Conservation (phyloP, 179 eudicot genomes). For the Spinacia oleracea region DNA sequence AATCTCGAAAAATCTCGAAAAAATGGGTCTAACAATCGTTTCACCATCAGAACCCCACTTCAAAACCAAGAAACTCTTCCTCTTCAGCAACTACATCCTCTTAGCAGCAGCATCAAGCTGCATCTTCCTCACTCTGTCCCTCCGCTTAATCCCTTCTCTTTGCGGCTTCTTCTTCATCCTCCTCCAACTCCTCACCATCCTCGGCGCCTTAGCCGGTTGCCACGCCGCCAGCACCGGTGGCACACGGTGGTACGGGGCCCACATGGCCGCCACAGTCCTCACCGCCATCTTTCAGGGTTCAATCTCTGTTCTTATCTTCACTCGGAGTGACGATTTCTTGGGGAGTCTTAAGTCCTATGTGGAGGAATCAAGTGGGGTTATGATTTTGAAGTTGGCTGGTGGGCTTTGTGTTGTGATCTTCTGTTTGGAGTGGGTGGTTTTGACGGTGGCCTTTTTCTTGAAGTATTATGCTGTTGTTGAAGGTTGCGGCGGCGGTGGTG, state of each 20-base stretch:
- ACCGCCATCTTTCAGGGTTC: slow-evolving; percentile 87
- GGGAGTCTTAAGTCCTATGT: slow-evolving; percentile 58
- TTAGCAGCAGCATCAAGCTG: slow-evolving; percentile 59
- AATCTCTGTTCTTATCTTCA: slow-evolving; percentile 60
- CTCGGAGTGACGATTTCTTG: slow-evolving; percentile 51
- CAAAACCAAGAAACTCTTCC: slow-evolving; percentile 50
- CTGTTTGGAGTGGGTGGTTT: slow-evolving; percentile 69
- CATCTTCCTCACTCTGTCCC: slow-evolving; percentile 71
- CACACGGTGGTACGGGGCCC: slow-evolving; percentile 47
- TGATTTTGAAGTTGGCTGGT: slow-evolving; percentile 65
- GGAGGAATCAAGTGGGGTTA: slow-evolving; percentile 56
- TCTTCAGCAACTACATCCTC: slow-evolving; percentile 56
- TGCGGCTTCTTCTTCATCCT: slow-evolving; percentile 55
- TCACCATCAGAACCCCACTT: slow-evolving; percentile 34
- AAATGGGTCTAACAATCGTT: slow-evolving; percentile 32
- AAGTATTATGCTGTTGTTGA: slow-evolving; percentile 58
- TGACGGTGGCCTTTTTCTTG: slow-evolving; percentile 61
- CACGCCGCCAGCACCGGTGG: slow-evolving; percentile 42
- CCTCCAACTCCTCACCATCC: slow-evolving; percentile 61
- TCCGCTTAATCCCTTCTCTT: slow-evolving; percentile 59
- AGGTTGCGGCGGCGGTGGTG: slow-evolving; percentile 12
- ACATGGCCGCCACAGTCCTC: slow-evolving; percentile 59
- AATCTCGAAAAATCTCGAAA: slow-evolving; percentile 12
- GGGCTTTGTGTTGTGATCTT: slow-evolving; percentile 64
- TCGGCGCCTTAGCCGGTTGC: slow-evolving; percentile 56